These are phyloP conservation scores for Globisporangium uncinulatum DNA, from an alignment of 352 stramenopile species.

Conservation along the genomic window DNA sequence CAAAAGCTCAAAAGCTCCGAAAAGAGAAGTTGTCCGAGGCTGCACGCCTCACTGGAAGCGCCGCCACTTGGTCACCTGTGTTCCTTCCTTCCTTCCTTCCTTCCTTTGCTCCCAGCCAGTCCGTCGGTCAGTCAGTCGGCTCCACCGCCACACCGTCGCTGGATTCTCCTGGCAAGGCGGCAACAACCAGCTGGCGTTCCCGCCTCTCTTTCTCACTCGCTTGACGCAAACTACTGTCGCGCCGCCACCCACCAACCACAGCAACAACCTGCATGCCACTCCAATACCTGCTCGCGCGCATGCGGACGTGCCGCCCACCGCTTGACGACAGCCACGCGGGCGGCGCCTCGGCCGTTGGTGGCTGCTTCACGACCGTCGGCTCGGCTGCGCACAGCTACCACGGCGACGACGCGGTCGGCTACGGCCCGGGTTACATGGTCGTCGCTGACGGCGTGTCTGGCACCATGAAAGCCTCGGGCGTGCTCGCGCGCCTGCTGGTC, in stretches of 20 bases:
- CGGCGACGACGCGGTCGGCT: conserved; percentile 83
- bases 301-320: conserved; percentile 59
- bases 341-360: neutral
- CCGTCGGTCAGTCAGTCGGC: too few species aligned
- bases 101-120: too few species aligned
- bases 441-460: conserved; percentile 82
- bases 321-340: conserved; percentile 20
- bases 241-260: too few species aligned
- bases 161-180: too few species aligned
- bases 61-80: too few species aligned
- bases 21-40: too few species aligned
- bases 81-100: too few species aligned
- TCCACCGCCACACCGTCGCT: too few species aligned
- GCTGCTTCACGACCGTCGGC: conserved; percentile 71
- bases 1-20: too few species aligned
- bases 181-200: too few species aligned
- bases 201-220: neutral
- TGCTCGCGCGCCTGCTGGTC: conserved; percentile 74
- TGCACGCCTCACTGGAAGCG: too few species aligned
- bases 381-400: conserved; percentile 78
- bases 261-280: conserved; percentile 10
- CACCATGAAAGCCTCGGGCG: conserved; percentile 79
- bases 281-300: conserved; percentile 67
- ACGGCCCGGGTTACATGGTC: conserved; percentile 81
- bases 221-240: neutral